Percentiles rank a stretch among this genome's conserved stretches.
phyloP scores from a whole-genome alignment of 2,329 filamentous ascomycete genomes.

The Aspergillus novoparasiticus region DNA sequence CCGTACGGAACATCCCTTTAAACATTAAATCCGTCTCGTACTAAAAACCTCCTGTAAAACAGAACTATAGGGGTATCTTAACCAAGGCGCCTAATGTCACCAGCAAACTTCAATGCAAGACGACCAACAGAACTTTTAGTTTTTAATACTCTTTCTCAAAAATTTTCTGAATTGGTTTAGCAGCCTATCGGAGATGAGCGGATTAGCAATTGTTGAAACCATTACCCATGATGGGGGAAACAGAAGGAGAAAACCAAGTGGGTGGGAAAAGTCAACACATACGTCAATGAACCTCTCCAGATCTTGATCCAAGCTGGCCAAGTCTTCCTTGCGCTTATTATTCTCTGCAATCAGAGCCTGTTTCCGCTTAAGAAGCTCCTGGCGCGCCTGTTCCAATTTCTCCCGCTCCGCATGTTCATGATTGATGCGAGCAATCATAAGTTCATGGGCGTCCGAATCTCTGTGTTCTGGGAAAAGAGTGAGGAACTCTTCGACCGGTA shows the following conservation, averaged over 20 bases:
- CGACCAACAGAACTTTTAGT: not conserved
- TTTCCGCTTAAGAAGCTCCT: slow-evolving; percentile 73
- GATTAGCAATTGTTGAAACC: slow-evolving; percentile 19
- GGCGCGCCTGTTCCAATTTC: slow-evolving; percentile 79
- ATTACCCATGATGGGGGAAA: not conserved
- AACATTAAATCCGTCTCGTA: slow-evolving; percentile 1
- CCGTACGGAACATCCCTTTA: not conserved
- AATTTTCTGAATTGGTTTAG: slow-evolving; percentile 82
- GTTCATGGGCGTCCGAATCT: slow-evolving; percentile 71
- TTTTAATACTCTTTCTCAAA: slow-evolving; percentile 71
- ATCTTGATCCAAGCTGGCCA: slow-evolving; percentile 87
- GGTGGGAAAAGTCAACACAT: slow-evolving; percentile 36
- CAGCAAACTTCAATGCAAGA: slow-evolving; percentile 14
- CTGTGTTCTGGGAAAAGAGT: slow-evolving; percentile 72
- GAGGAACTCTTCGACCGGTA: slow-evolving; percentile 82
- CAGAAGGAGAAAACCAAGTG: not conserved
- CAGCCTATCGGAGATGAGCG: slow-evolving; percentile 58
- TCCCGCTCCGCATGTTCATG: slow-evolving; percentile 86
- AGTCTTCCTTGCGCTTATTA: slow-evolving; percentile 89
- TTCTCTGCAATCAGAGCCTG: slow-evolving; percentile 73
- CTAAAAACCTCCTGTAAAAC: not conserved
- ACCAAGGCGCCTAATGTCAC: slow-evolving; percentile 21
- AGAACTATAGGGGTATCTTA: slow-evolving; percentile 30
- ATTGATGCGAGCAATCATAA: slow-evolving; percentile 89
- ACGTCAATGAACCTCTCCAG: slow-evolving; percentile 93